Percentiles rank a stretch among this genome's conserved stretches.
These are phyloP conservation scores for Nemophila menziesii DNA, from an alignment of 257 asterid species.

Conservation along the genomic window DNA sequence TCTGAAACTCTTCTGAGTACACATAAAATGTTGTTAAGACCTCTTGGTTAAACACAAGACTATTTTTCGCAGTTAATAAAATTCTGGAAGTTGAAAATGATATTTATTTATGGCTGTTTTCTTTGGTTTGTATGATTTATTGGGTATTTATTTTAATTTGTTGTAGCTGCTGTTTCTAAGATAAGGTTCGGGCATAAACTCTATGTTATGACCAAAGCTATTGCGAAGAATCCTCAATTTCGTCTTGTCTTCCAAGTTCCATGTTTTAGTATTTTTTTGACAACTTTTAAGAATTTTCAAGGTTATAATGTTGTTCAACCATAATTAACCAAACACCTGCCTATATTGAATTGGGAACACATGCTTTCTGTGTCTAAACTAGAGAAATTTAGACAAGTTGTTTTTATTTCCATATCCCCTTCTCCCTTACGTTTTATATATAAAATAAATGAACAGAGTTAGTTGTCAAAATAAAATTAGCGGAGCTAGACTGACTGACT, in stretches of 20 bases:
- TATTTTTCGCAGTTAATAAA: background rate
- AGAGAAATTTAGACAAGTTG: slow-evolving; percentile 21
- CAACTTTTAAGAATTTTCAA: background rate
- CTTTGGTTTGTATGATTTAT: background rate
- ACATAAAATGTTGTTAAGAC: background rate
- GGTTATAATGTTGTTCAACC: slow-evolving; percentile 10
- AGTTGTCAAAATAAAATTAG: no score
- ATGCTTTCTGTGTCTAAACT: slow-evolving; percentile 53
- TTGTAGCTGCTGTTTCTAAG: slow-evolving; percentile 25
- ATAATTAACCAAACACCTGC: slow-evolving; percentile 26
- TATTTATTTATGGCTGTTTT: background rate
- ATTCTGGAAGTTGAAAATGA: background rate
- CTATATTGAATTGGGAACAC: slow-evolving; percentile 38
- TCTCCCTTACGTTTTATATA: no score
- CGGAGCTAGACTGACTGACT: no score
- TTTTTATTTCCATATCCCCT: no score
- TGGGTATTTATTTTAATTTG: no score
- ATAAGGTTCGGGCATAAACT: slow-evolving; percentile 47
- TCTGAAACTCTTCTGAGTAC: background rate
- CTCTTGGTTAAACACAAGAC: background rate
- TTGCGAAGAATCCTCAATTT: slow-evolving; percentile 59
- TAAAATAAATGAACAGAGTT: no score
- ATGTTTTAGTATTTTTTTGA: slow-evolving; percentile 13
- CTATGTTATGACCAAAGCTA: slow-evolving; percentile 53
- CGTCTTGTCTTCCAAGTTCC: slow-evolving; percentile 36